These are phyloP conservation scores for Citrus australasica DNA, from an alignment of 345 rosid genomes.

Conservation along the genomic window DNA sequence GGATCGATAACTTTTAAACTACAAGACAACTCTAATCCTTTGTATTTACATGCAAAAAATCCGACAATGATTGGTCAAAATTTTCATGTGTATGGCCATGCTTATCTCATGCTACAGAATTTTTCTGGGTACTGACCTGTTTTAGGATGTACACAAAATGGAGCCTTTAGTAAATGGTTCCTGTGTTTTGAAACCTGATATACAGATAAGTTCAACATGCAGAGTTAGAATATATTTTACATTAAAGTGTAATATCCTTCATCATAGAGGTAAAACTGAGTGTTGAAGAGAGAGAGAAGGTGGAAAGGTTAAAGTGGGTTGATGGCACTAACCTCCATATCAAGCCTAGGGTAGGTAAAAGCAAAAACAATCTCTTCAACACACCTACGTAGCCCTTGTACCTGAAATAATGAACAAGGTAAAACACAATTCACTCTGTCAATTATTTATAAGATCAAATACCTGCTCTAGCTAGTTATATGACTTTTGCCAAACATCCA, in stretches of 20 bases:
- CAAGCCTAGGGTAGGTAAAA: slow-evolving; percentile 88
- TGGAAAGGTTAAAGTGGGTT: neutral
- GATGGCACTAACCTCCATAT: slow-evolving; percentile 69
- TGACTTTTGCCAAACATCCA: neutral
- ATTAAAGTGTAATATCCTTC: neutral
- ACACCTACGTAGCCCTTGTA: slow-evolving; percentile 67
- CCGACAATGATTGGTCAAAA: neutral
- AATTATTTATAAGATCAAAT: slow-evolving; percentile 10
- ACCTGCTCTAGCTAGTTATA: neutral
- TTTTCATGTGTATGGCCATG: slow-evolving; percentile 1
- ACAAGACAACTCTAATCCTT: slow-evolving; percentile 1
- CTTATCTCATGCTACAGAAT: neutral
- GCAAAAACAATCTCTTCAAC: slow-evolving; percentile 84
- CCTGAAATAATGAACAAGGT: slow-evolving; percentile 34
- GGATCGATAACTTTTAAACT: neutral
- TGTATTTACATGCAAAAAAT: slow-evolving; percentile 4
- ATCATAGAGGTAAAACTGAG: neutral
- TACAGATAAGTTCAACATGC: slow-evolving; percentile 11
- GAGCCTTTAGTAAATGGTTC: slow-evolving; percentile 98
- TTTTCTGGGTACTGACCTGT: slow-evolving; percentile 48
- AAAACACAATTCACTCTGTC: neutral
- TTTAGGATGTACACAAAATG: slow-evolving; percentile 92
- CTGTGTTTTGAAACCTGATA: slow-evolving; percentile 87
- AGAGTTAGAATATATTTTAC: neutral
- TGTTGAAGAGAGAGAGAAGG: neutral